Evolutionary conservation across 306 rosid species (phyloP), one percentile per base, ranked within the genome.

Genomic region (Vicia villosa): DNA sequence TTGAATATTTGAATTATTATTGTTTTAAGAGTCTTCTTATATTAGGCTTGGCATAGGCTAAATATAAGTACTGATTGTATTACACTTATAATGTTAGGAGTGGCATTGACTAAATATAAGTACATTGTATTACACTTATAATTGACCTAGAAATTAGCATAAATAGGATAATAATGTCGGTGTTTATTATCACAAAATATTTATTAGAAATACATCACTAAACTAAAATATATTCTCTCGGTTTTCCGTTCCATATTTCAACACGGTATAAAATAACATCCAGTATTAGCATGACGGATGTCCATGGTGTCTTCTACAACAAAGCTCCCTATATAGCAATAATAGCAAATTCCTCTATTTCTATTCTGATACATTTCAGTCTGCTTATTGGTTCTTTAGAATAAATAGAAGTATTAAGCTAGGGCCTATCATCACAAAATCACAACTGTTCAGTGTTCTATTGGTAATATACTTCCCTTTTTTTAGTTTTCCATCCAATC

Each of bases 141-240:
- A 68, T 1, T 50, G 62, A 68, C n/a, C 8, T 50, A 51, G 49
- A 51, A 68, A 36, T 9, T 32, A 68, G 51, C 56, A 52, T 37
- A 52, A 21, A 37, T 15, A 69, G 38, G 74, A 37, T 54, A 4
- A 55, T 69, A 37, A 54, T 13, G 52, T 14, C 4, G 19, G 51
- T 22, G 22, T 52, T 37, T 20, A 21, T 69, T 37, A 38, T 21
- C 64, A 22, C 37, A 37, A 5, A 16, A 40, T 24, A 51, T 51
- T 9, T 20, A 51, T 51, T 51, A 51, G 57, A 51, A 50, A 17
- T 4, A 17, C 12, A 50, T 19, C 11, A 20, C 24, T 10, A 51
- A 21, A 12, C 21, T 14, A 47, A 47, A 47, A 47, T 5, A 47
- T n/a, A 47, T n/a, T 47, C 8, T 47, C 54, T 14, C 2, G 45